These are phyloP conservation scores for Leptographium procerum DNA, from an alignment of 2,329 filamentous ascomycete genomes.

Conservation along the genomic window DNA sequence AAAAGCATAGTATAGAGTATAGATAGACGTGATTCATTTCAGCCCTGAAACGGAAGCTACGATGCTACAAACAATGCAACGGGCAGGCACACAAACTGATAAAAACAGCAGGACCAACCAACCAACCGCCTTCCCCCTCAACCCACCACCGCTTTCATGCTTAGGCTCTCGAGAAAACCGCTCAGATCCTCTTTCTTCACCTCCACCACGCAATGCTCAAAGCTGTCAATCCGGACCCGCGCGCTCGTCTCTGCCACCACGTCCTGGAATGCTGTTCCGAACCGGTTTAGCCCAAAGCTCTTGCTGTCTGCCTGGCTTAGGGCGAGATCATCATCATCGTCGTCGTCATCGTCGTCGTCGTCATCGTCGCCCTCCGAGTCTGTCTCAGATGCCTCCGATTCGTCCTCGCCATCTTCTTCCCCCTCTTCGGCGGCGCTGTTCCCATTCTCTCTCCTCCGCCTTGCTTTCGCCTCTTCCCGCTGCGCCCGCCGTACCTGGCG, in stretches of 20 bases:
- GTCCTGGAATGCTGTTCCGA: constrained; percentile 91
- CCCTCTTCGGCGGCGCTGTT: background rate
- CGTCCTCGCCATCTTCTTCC: background rate
- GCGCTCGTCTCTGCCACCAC: constrained; percentile 87
- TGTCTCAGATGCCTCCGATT: constrained; percentile 35
- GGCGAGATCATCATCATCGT: constrained; percentile 39
- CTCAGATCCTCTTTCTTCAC: constrained; percentile 92
- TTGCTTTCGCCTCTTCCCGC: constrained; percentile 45
- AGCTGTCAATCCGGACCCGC: constrained; percentile 84
- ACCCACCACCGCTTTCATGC: constrained; percentile 75
- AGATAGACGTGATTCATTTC: background rate
- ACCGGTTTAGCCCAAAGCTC: constrained; percentile 72
- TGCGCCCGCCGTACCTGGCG: constrained; percentile 19
- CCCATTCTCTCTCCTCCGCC: constrained; percentile 28
- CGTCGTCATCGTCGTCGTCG: constrained; percentile 31
- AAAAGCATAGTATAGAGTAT: too few relatives aligned
- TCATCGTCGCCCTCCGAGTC: constrained; percentile 27
- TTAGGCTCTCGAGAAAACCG: constrained; percentile 82
- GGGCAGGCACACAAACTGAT: background rate
- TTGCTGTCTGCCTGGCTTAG: background rate
- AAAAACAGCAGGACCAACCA: background rate
- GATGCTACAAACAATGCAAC: background rate
- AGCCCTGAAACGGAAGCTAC: background rate
- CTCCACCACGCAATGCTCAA: constrained; percentile 94
- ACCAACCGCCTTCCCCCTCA: constrained; percentile 20